Evolutionary conservation across 768 basidiomycete species (phyloP).

Genomic region (Hortiboletus campestris): DNA sequence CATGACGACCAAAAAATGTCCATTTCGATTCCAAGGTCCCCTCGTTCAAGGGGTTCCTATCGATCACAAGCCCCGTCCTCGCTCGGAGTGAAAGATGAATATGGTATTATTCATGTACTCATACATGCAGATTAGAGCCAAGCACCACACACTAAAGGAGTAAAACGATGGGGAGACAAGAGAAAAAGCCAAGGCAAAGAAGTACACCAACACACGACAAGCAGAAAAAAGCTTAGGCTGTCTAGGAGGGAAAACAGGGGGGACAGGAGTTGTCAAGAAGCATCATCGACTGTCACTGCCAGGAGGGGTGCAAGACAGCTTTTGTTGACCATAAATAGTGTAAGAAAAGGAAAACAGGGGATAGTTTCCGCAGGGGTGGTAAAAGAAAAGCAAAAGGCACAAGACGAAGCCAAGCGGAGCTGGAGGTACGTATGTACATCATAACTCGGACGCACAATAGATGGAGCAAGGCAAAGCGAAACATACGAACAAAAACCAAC

Average conservation of each 20-base stretch:
- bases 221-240: background rate
- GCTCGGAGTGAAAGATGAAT: background rate
- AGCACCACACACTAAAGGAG: background rate
- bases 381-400: slow-evolving; percentile 3
- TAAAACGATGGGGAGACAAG: too few relatives aligned
- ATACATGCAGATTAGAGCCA: background rate
- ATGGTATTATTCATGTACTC: background rate
- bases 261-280: background rate
- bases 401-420: slow-evolving; percentile 1
- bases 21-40: background rate
- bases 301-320: slow-evolving; percentile 16
- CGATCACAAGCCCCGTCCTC: background rate
- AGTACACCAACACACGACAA: background rate
- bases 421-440: slow-evolving; percentile 18
- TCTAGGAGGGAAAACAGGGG: background rate
- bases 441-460: slow-evolving; percentile 10
- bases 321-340: slow-evolving; percentile 30
- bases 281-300: background rate
- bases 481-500: background rate
- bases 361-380: slow-evolving; percentile 9
- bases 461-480: slow-evolving; percentile 9
- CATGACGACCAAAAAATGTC: background rate
- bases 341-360: background rate
- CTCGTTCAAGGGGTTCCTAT: background rate
- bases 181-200: background rate